Conservation (phyloP, 2,329 filamentous ascomycete genomes). For the Aspergillus brunneoviolaceus region DNA sequence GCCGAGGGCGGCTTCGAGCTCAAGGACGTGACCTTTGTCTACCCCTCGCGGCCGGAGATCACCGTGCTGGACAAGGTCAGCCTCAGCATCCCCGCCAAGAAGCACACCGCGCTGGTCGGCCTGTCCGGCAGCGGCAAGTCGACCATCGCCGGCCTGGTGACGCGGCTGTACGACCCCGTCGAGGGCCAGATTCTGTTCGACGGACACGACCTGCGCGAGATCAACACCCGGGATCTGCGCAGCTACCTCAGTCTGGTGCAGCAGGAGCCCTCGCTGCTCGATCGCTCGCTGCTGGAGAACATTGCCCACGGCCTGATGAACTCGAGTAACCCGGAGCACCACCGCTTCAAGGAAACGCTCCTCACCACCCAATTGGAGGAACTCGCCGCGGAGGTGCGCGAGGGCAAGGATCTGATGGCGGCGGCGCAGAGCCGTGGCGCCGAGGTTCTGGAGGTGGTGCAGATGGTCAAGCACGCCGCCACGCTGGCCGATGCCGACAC, state of each 20-base stretch:
- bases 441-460: constrained; percentile 29
- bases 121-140: constrained; percentile 56
- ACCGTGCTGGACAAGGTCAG: constrained; percentile 34
- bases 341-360: constrained; percentile 18
- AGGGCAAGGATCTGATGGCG: constrained; percentile 24
- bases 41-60: constrained; percentile 39
- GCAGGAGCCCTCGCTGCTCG: constrained; percentile 53
- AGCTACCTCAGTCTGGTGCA: constrained; percentile 46
- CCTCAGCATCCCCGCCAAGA: constrained; percentile 34
- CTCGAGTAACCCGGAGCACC: constrained; percentile 30
- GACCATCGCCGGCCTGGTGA: constrained; percentile 42
- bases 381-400: constrained; percentile 24
- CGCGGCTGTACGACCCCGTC: constrained; percentile 39
- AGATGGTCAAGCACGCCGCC: constrained; percentile 30
- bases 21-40: constrained; percentile 37
- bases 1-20: constrained; percentile 30
- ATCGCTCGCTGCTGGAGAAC: constrained; percentile 55
- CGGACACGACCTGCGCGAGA: constrained; percentile 25
- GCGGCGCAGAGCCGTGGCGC: constrained; percentile 24
- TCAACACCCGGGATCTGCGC: constrained; percentile 38
- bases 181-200: constrained; percentile 34
- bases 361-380: constrained; percentile 20
- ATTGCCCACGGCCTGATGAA: constrained; percentile 53
- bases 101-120: constrained; percentile 49
- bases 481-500: constrained; percentile 26